A percentile compares a stretch with the other conserved stretches of the same genome.
Conservation (phyloP, 805 yeast genomes). For the Kluyveromyces wickerhamii region DNA sequence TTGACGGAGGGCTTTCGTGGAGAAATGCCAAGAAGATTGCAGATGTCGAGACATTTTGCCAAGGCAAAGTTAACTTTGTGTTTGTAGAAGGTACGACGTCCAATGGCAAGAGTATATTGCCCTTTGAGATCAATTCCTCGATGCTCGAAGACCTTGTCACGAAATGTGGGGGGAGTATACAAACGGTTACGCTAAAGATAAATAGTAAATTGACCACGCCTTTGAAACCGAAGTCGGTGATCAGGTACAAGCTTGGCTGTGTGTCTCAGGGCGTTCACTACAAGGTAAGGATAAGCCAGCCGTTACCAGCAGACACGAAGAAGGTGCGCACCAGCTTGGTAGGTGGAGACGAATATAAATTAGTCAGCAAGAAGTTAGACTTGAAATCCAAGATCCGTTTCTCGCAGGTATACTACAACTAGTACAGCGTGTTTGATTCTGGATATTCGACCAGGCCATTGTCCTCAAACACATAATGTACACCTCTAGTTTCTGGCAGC, state of each 20-base stretch:
- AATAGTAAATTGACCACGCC: conserved; percentile 31
- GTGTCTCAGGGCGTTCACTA: conserved; percentile 15
- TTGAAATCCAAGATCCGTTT: conserved; percentile 39
- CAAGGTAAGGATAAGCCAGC: conserved; percentile 20
- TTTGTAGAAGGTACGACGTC: conserved; percentile 82
- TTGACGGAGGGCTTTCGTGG: conserved; percentile 16
- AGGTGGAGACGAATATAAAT: conserved; percentile 41
- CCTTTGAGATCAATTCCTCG: conserved; percentile 35
- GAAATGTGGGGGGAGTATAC: conserved; percentile 11
- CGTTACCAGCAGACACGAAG: conserved; percentile 18
- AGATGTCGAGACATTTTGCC: conserved; percentile 14
- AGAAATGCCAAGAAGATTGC: conserved; percentile 11
- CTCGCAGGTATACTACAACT: conserved; percentile 24
- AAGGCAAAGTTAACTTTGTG: conserved; percentile 42
- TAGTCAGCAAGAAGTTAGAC: conserved; percentile 39
- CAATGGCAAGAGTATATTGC: conserved; percentile 69
- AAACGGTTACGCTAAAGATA: conserved; percentile 24
- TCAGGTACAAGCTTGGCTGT: conserved; percentile 10
- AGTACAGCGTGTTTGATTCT: neutral
- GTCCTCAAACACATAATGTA: conserved; percentile 19
- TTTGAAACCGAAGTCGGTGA: conserved; percentile 10
- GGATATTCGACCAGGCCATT: conserved; percentile 4
- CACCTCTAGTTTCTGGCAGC: conserved; percentile 17
- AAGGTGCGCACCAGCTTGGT: conserved; percentile 29
- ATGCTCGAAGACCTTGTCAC: conserved; percentile 16